phyloP scores from a whole-genome alignment of 1,284 basidiomycete species.

The Phlebopus sp. region DNA sequence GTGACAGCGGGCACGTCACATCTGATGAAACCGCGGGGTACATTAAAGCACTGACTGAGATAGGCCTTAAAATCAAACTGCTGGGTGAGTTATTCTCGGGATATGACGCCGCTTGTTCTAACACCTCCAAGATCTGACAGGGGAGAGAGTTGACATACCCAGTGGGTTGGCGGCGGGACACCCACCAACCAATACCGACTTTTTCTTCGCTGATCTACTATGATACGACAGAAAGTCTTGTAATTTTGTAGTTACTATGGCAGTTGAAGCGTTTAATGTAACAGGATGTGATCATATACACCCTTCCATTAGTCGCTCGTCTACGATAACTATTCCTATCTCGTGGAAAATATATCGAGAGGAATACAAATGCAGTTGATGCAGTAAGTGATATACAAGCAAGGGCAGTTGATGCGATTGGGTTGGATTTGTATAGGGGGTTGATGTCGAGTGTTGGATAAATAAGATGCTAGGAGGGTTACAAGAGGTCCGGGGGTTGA shows the following conservation, averaged over 20 bases:
- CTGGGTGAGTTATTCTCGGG: conserved; percentile 55
- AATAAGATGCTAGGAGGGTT: conserved; percentile 21
- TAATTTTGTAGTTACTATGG: conserved; percentile 9
- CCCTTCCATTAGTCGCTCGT: conserved; percentile 23
- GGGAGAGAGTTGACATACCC: conserved; percentile 90
- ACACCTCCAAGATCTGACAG: conserved; percentile 69
- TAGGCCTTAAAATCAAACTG: conserved; percentile 91
- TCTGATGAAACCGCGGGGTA: conserved; percentile 85
- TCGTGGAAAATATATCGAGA: conserved; percentile 19
- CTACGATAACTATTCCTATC: conserved; percentile 19
- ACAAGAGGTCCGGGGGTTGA: conserved; percentile 65
- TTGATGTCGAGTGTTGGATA: conserved; percentile 19
- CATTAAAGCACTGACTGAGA: conserved; percentile 85
- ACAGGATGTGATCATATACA: conserved; percentile 2
- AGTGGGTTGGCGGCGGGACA: conserved; percentile 66
- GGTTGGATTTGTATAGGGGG: conserved; percentile 13
- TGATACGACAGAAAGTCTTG: conserved; percentile 16
- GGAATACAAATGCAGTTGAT: conserved; percentile 41
- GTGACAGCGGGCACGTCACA: conserved; percentile 76
- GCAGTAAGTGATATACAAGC: conserved; percentile 31
- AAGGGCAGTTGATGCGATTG: conserved; percentile 47
- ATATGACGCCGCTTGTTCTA: conserved; percentile 3
- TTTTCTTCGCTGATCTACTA: conserved; percentile 77
- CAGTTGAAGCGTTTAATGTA: not conserved
- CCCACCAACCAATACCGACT: conserved; percentile 79